Base-by-base conservation (phyloP, 441 rosid species). In the Metrosideros polymorpha region DNA sequence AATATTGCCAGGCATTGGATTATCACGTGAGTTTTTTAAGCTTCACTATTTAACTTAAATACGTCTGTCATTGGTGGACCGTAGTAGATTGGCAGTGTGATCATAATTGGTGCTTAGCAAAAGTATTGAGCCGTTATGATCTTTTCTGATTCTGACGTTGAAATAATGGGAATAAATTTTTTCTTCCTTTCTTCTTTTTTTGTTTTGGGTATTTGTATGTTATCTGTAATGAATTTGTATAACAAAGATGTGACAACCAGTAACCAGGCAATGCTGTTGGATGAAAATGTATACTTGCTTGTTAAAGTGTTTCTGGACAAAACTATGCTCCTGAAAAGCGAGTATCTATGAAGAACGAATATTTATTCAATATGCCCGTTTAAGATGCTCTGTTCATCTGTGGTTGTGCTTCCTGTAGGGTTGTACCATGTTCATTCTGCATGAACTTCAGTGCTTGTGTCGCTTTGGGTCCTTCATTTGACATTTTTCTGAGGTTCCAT, bases 1-100 rank as follows among this genome's bases (percentile, higher is more conserved):
- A 93, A 87, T 93, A 87, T 91, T 98, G 57, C 89, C 99, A 42
- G 99, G 99, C 87, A 84, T 93, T 14, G 98, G 98, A 83, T 91
- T 98, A 87, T 98, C 99, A 59, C 96, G 99, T 96, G 90, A 92
- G 98, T 93, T 89, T 93, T 89, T 66, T 32, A 29, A 71, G 71
- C 84, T 76, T 3, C 29, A 32, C 56, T 22, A 27, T 53, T 49
- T 14, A 61, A 59, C 63, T 82, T 59, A 22, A 6, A 24, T 42
- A 25, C 30, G 22, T 47, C 29, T 86, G n/a, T 35, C 43, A 39
- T 79, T 22, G n/a, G n/a, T 35, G 24, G 43, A 66, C 39, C 47
- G 10, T 71, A 39, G 79, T 71, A 35, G n/a, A 22, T 71, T 39
- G 79, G 22, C 47, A 71, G 45, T 71, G n/a, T 39, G 79, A 12